Evolutionary conservation across 1,139 yeast genomes (phyloP).

Genomic region (Keqinozyma sinolaborantium): DNA sequence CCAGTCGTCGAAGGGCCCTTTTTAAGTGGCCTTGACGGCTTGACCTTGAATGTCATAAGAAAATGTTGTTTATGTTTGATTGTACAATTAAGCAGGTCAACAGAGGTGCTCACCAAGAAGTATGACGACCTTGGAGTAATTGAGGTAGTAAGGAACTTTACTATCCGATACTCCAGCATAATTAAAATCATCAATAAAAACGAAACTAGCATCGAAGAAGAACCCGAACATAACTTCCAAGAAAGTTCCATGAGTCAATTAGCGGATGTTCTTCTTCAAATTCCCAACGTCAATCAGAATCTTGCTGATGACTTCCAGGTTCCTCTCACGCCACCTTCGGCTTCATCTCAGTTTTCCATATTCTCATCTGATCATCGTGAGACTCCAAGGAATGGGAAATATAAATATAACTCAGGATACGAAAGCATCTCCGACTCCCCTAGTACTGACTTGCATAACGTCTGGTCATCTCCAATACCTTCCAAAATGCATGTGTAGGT

Average conservation of each 20-base stretch:
- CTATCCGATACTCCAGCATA: constrained; percentile 19
- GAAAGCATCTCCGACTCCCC: constrained; percentile 3
- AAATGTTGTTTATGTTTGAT: constrained; percentile 45
- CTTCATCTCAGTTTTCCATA: constrained; percentile 38
- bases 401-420: constrained; percentile 1
- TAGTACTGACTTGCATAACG: constrained; percentile 1
- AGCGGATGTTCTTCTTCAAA: constrained; percentile 26
- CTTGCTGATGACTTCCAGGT: constrained; percentile 9
- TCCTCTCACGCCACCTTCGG: constrained; percentile 42
- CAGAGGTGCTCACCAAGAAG: constrained; percentile 55
- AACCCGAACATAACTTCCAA: constrained; percentile 11
- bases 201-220: constrained; percentile 15
- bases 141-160: constrained; percentile 35
- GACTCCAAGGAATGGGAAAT: constrained; percentile 6
- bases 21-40: constrained; percentile 45
- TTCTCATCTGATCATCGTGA: constrained; percentile 20
- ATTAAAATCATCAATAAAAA: constrained; percentile 24
- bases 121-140: constrained; percentile 44
- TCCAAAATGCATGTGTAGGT: constrained; percentile 7
- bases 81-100: constrained; percentile 42
- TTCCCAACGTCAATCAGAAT: constrained; percentile 14
- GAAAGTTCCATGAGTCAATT: constrained; percentile 15
- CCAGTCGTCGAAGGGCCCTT: constrained; percentile 49
- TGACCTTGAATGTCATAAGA: constrained; percentile 40
- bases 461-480: constrained; percentile 9